Percentiles rank a stretch among this genome's conserved stretches.
phyloP scores from a whole-genome alignment of 2,329 filamentous ascomycete species.

The Polychaeton citri region DNA sequence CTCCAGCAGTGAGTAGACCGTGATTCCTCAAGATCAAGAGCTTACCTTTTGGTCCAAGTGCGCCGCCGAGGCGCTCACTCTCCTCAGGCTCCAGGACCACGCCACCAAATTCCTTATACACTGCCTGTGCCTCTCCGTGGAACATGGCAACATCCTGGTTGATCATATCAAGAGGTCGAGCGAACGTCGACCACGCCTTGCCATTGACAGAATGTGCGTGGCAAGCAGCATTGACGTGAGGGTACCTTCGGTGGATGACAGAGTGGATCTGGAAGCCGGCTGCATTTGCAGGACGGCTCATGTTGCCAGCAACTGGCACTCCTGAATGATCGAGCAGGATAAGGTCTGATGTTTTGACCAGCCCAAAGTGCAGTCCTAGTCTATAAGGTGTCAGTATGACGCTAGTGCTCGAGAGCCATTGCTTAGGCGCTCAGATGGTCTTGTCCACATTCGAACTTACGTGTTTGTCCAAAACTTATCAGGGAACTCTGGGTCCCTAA shows the following conservation, averaged over 20 bases:
- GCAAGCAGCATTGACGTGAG: conserved; percentile 51
- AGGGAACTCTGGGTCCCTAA: conserved; percentile 50
- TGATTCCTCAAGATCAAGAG: conserved; percentile 58
- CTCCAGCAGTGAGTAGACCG: conserved; percentile 56
- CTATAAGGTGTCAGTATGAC: conserved; percentile 38
- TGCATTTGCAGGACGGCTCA: conserved; percentile 46
- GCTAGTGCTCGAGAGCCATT: not conserved
- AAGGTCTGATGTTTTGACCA: conserved; percentile 53
- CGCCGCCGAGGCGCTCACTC: conserved; percentile 48
- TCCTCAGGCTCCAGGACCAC: conserved; percentile 52
- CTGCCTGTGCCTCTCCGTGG: conserved; percentile 43
- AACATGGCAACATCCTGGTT: conserved; percentile 55
- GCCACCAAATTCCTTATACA: conserved; percentile 44
- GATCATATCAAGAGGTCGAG: conserved; percentile 53
- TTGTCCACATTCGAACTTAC: too few relatives aligned
- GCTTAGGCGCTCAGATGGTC: not conserved
- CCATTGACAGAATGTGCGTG: conserved; percentile 54
- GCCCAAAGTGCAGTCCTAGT: conserved; percentile 53
- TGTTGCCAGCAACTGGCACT: conserved; percentile 51
- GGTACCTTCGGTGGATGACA: conserved; percentile 36
- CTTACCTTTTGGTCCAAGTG: conserved; percentile 48
- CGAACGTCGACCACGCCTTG: conserved; percentile 56
- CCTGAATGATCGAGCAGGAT: conserved; percentile 51
- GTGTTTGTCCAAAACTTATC: conserved; percentile 21
- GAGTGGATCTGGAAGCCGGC: conserved; percentile 9